These are phyloP conservation scores for Saccharomycopsis vini DNA, from an alignment of 805 yeast species.

Conservation along the genomic window DNA sequence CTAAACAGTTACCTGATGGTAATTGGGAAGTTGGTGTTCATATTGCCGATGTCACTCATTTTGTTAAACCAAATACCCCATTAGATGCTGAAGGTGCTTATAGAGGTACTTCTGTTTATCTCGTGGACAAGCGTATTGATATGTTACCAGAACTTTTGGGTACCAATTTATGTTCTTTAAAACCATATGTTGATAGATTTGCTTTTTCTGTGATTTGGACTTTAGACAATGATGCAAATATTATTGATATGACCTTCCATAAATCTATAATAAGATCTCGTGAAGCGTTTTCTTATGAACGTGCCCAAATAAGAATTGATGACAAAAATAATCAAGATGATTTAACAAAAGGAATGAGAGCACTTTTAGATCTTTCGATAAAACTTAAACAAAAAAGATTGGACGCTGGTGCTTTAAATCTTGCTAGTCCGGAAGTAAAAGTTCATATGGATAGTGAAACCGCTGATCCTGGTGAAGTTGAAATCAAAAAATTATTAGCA, in stretches of 20 bases:
- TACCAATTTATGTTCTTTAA: slow-evolving; percentile 89
- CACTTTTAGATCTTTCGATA: slow-evolving; percentile 69
- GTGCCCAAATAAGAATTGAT: slow-evolving; percentile 87
- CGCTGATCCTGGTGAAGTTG: slow-evolving; percentile 93
- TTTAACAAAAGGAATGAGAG: slow-evolving; percentile 82
- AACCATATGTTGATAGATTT: slow-evolving; percentile 90
- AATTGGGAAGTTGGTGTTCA: slow-evolving; percentile 97
- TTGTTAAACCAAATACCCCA: slow-evolving; percentile 87
- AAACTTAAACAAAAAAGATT: slow-evolving; percentile 76
- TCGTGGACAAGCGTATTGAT: slow-evolving; percentile 97
- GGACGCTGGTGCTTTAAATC: slow-evolving; percentile 91
- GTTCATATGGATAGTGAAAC: slow-evolving; percentile 96
- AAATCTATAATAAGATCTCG: slow-evolving; percentile 86
- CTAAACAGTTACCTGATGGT: slow-evolving; percentile 76
- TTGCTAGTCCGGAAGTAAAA: slow-evolving; percentile 97
- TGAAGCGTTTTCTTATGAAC: slow-evolving; percentile 90
- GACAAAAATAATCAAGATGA: slow-evolving; percentile 71
- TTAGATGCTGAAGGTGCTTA: slow-evolving; percentile 94
- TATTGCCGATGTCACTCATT: slow-evolving; percentile 97
- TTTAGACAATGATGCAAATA: slow-evolving; percentile 75
- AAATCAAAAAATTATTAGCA: slow-evolving; percentile 75
- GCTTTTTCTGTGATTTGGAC: slow-evolving; percentile 97
- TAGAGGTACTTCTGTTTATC: slow-evolving; percentile 93
- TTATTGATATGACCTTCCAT: slow-evolving; percentile 67
- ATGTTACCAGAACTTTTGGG: slow-evolving; percentile 95